phyloP scores from a whole-genome alignment of 768 basidiomycete species.

The Pleurotus ostreatus region DNA sequence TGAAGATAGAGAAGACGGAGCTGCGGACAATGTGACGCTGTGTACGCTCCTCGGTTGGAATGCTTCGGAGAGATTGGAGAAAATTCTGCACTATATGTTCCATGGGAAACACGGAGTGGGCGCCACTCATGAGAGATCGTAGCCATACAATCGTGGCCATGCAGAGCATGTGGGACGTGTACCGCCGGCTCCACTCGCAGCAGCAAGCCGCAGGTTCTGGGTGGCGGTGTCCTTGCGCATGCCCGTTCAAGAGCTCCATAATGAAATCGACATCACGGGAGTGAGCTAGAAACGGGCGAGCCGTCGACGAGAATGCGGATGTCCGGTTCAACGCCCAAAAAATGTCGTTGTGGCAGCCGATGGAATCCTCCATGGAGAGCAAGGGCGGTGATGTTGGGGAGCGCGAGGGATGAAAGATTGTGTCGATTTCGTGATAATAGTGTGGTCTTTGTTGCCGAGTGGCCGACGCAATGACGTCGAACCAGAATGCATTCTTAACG shows the following conservation, averaged over 20 bases:
- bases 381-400: constrained; percentile 24
- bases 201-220: not conserved
- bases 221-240: not conserved
- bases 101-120: constrained; percentile 62
- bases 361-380: constrained; percentile 70
- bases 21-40: constrained; percentile 59
- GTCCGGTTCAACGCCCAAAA: constrained; percentile 59
- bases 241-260: not conserved
- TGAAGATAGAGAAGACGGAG: constrained; percentile 75
- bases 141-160: constrained; percentile 67
- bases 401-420: constrained; percentile 44
- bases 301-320: not conserved
- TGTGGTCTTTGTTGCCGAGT: constrained; percentile 59
- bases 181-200: constrained; percentile 31
- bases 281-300: not conserved
- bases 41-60: constrained; percentile 29
- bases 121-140: constrained; percentile 71
- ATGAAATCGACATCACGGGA: not conserved
- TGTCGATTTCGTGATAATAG: constrained; percentile 52
- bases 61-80: constrained; percentile 39
- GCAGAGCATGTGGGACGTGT: constrained; percentile 64
- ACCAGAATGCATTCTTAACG: constrained; percentile 83
- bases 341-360: constrained; percentile 81
- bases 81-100: constrained; percentile 46
- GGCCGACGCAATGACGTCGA: constrained; percentile 77